phyloP scores from a whole-genome alignment of 1,284 basidiomycete species.

The Singerocomus inundabilis region DNA sequence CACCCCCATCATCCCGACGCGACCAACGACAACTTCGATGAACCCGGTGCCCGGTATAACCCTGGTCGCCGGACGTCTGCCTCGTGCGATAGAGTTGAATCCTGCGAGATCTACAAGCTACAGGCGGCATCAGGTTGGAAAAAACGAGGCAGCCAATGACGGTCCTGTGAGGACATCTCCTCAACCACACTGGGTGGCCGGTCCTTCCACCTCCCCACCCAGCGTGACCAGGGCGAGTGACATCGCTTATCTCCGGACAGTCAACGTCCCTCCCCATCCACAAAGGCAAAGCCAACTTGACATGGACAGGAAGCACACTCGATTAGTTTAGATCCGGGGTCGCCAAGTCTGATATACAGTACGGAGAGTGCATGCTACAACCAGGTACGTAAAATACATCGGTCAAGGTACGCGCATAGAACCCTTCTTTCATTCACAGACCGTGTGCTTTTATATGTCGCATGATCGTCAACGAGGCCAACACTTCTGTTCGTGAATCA shows the following conservation, averaged over 20 bases:
- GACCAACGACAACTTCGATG: no score
- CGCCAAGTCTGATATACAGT: slow-evolving; percentile 6
- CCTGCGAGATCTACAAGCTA: slow-evolving; percentile 10
- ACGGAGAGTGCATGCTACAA: slow-evolving; percentile 16
- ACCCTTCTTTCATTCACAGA: slow-evolving; percentile 4
- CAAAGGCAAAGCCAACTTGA: slow-evolving; percentile 3
- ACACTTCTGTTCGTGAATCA: slow-evolving; percentile 44
- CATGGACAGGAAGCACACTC: not conserved
- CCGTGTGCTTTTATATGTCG: slow-evolving; percentile 57
- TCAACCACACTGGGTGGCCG: not conserved
- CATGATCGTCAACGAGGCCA: slow-evolving; percentile 62
- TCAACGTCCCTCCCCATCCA: not conserved
- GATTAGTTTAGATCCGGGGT: slow-evolving; percentile 9
- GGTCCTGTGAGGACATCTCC: not conserved
- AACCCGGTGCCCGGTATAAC: slow-evolving; percentile 1
- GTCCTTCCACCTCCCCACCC: slow-evolving; percentile 5
- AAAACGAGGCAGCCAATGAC: not conserved
- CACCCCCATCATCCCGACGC: no score
- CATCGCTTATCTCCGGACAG: slow-evolving; percentile 13
- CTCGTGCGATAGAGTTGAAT: slow-evolving; percentile 25
- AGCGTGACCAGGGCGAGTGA: not conserved
- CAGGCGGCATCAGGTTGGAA: slow-evolving; percentile 4
- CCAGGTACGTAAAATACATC: slow-evolving; percentile 11
- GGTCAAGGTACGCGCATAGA: not conserved
- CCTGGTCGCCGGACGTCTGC: slow-evolving; percentile 1